Percentiles rank a stretch among this genome's conserved stretches.
Evolutionary conservation across 2,329 filamentous ascomycete species (phyloP).

Genomic region (Penicillium sclerotiorum): DNA sequence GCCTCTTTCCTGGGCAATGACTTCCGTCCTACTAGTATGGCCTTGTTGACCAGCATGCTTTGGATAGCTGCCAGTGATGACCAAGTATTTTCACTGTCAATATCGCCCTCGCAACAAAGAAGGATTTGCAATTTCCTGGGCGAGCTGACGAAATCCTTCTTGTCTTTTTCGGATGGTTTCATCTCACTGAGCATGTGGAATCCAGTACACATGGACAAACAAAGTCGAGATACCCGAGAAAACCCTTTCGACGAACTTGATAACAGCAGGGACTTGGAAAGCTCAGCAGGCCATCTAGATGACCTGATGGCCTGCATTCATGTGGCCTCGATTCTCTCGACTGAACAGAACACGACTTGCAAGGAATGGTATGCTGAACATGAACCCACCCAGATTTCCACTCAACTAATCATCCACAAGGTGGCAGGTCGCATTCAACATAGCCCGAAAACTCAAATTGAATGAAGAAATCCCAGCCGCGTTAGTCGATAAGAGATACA

Average conservation of each 20-base stretch:
- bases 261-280: neutral
- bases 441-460: neutral
- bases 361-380: neutral
- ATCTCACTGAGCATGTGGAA: too few relatives aligned
- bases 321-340: neutral
- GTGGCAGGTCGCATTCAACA: neutral
- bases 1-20: conserved; percentile 77
- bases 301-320: neutral
- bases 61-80: conserved; percentile 97
- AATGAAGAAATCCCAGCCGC: too few relatives aligned
- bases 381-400: neutral
- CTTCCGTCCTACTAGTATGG: conserved; percentile 79
- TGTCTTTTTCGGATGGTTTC: neutral
- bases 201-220: neutral
- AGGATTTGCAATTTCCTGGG: conserved; percentile 64
- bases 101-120: conserved; percentile 75
- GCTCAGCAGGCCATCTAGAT: neutral
- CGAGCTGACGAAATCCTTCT: neutral
- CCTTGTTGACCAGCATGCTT: conserved; percentile 88
- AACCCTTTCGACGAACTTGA: neutral
- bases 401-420: neutral
- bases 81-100: conserved; percentile 80
- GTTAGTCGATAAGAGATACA: conserved; percentile 37
- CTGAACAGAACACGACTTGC: neutral
- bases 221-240: neutral